phyloP scores from a whole-genome alignment of 108 stramenopile species.

The Epithemia pelagica region DNA sequence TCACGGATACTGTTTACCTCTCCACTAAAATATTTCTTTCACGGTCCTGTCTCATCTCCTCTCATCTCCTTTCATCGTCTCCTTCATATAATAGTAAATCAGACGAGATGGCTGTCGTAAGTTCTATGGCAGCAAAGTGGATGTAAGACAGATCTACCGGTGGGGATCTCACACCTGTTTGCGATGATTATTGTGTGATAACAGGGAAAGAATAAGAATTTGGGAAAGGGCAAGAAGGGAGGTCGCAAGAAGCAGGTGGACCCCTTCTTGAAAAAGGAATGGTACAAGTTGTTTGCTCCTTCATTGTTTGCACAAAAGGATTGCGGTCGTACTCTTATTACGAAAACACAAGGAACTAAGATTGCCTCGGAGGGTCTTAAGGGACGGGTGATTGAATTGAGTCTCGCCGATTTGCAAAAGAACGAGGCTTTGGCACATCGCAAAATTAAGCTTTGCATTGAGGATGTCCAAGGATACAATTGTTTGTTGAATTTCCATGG shows the following conservation, averaged over 20 bases:
- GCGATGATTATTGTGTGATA: background rate
- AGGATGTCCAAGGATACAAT: conserved; percentile 99
- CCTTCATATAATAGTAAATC: background rate
- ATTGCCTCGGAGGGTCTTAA: conserved; percentile 97
- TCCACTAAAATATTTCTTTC: background rate
- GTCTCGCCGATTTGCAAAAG: conserved; percentile 95
- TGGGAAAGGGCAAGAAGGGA: conserved; percentile 93
- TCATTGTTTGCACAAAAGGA: conserved; percentile 93
- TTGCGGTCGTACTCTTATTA: conserved; percentile 97
- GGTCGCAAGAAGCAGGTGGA: conserved; percentile 91
- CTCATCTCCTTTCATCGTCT: too few species aligned
- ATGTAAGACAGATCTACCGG: too few species aligned
- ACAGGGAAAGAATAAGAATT: conserved; percentile 98
- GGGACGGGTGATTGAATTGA: conserved; percentile 97
- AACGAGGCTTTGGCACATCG: conserved; percentile 94
- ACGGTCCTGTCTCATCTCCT: background rate
- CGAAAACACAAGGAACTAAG: conserved; percentile 95
- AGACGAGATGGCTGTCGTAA: background rate
- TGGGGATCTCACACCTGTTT: too few species aligned
- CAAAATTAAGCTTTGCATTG: conserved; percentile 96
- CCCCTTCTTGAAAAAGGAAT: conserved; percentile 98
- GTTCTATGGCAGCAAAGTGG: too few species aligned
- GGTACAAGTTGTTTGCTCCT: conserved; percentile 99
- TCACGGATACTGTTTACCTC: background rate
- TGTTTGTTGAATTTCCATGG: conserved; percentile 99